Evolutionary conservation across 108 stramenopile species (phyloP).

Genomic region (Skeletonema potamos): DNA sequence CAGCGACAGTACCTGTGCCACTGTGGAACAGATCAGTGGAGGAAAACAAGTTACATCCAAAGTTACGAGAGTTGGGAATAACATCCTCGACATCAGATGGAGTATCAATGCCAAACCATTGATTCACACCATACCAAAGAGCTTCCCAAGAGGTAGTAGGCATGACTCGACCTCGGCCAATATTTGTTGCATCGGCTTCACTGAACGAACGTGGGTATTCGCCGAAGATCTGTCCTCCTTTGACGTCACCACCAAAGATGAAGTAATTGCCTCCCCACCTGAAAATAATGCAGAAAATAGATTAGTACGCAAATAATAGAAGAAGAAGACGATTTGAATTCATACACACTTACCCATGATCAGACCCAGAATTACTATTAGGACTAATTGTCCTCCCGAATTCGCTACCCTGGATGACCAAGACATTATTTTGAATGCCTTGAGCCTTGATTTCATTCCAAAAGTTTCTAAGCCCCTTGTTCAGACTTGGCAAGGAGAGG

Average conservation of each 20-base stretch:
- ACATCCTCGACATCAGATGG: constrained; percentile 33
- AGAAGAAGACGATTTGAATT: too few relatives aligned
- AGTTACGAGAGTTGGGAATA: constrained; percentile 30
- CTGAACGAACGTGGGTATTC: constrained; percentile 34
- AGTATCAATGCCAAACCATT: constrained; percentile 54
- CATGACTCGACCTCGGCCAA: constrained; percentile 56
- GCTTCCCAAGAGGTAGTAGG: constrained; percentile 56
- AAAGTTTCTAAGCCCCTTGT: constrained; percentile 29
- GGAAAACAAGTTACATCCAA: constrained; percentile 33
- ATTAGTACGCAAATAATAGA: too few relatives aligned
- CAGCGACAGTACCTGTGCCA: constrained; percentile 13
- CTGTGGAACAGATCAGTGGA: constrained; percentile 19
- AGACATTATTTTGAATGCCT: constrained; percentile 34
- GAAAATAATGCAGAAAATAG: too few relatives aligned
- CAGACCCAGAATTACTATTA: constrained; percentile 22
- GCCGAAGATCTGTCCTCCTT: constrained; percentile 49
- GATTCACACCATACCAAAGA: constrained; percentile 48
- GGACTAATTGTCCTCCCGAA: constrained; percentile 49
- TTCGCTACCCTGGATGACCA: constrained; percentile 41
- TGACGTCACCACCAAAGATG: constrained; percentile 47
- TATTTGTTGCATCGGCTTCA: constrained; percentile 22
- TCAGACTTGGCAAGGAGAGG: constrained; percentile 12
- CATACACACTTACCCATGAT: constrained; percentile 3
- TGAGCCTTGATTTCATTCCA: constrained; percentile 50
- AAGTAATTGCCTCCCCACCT: constrained; percentile 53